Evolutionary conservation across 805 yeast genomes (phyloP), one percentile per base, ranked within the genome.

Genomic region (Maudiozyma turicensis): DNA sequence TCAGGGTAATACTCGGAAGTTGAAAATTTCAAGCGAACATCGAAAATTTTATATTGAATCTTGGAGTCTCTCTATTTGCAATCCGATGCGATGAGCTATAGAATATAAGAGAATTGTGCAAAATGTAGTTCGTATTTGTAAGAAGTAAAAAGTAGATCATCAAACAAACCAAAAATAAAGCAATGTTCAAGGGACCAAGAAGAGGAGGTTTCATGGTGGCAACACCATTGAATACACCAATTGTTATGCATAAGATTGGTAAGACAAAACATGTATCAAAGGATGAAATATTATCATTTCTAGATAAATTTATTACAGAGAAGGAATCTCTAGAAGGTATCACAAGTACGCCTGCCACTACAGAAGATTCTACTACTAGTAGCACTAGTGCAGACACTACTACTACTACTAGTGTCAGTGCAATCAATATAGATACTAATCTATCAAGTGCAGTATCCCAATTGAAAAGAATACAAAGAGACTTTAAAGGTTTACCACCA

Each of bases 401-500:
- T 11, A 8, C 48, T 11, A 51, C 50, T n/a, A 50, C 49, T 1
- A 45, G 46, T 9, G 44, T 48, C n/a, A 44, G 50, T 1, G 54
- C 45, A 54, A 61, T 15, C 1, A 48, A 33, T 35, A 56, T 58
- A 43, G 60, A 60, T 44, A 57, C 59, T 26, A 64, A 65, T 38
- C 58, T 67, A 46, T 42, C 64, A 46, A 48, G 63, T 26, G 63
- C 71, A 5, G 29, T 72, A 9, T 60, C 85, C 50, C 95, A 86
- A 69, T 71, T 86, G 58, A 76, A 73, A 58, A 75, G 95, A 62
- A 71, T 85, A 40, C 91, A 83, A 61, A 76, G 95, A 67, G 87
- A 84, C 54, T 76, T 86, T 55, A 72, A 88, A 55, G 95, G 95
- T 1, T 73, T 86, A 50, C 91, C 95, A 8, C 95, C 95, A 8